These are phyloP conservation scores for Chytridium lagenaria DNA, from an alignment of 371 early-diverging fungal genomes.

Conservation along the genomic window DNA sequence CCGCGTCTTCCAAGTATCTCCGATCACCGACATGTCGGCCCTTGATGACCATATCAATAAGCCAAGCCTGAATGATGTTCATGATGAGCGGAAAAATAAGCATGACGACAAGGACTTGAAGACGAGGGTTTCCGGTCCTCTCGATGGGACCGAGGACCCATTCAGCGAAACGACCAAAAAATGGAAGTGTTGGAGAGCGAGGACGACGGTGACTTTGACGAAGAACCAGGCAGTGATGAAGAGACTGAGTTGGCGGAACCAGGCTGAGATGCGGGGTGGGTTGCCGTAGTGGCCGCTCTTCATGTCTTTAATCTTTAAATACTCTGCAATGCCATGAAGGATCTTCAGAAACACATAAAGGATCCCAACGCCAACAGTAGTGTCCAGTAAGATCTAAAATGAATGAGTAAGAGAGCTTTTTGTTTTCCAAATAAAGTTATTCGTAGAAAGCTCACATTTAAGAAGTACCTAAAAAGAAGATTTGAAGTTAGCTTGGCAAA, in stretches of 20 bases:
- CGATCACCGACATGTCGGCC: conserved; percentile 16
- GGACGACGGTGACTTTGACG: conserved; percentile 45
- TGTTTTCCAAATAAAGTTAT: neutral
- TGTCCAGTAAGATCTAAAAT: conserved; percentile 45
- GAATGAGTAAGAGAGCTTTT: neutral
- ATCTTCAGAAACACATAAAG: conserved; percentile 42
- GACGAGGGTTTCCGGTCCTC: conserved; percentile 23
- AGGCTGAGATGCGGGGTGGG: conserved; percentile 46
- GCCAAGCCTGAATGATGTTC: conserved; percentile 55
- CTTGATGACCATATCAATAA: conserved; percentile 53
- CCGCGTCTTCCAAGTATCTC: conserved; percentile 13
- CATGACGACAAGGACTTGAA: conserved; percentile 53
- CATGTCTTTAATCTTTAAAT: conserved; percentile 35
- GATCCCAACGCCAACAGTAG: conserved; percentile 50
- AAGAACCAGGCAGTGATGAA: conserved; percentile 49
- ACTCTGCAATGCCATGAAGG: conserved; percentile 34
- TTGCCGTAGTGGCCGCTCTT: conserved; percentile 47
- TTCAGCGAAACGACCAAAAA: conserved; percentile 39
- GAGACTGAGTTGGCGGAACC: conserved; percentile 44
- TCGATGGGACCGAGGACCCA: conserved; percentile 34
- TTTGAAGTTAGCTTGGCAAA: no score
- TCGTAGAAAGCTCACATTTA: conserved; percentile 35
- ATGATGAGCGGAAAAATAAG: conserved; percentile 51
- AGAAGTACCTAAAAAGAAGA: conserved; percentile 40
- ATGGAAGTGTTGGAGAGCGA: conserved; percentile 40